These are phyloP conservation scores for Eimeria sp. DNA, from an alignment of 169 alveolate species.

Conservation along the genomic window DNA sequence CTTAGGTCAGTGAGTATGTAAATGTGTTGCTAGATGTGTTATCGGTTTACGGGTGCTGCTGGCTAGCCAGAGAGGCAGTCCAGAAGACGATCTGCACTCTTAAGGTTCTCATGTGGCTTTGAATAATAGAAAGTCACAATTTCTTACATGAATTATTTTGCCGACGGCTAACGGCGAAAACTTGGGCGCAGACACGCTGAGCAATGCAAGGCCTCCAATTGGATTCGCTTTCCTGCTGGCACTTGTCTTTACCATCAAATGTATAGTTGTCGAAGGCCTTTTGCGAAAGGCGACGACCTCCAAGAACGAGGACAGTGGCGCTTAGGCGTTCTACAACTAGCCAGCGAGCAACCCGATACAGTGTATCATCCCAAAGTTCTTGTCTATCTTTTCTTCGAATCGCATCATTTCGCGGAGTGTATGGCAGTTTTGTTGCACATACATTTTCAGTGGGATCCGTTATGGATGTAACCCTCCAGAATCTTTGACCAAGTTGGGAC, in stretches of 20 bases:
- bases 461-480: conserved; percentile 63
- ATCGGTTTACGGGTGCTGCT: not conserved
- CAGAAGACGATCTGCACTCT: not conserved
- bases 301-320: conserved; percentile 57
- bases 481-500: not conserved
- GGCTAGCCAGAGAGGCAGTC: not conserved
- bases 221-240: not conserved
- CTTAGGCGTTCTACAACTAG: conserved; percentile 12
- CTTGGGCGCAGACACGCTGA: conserved; percentile 51
- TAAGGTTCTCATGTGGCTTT: not conserved
- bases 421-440: not conserved
- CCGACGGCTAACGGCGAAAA: conserved; percentile 2
- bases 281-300: conserved; percentile 16
- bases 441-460: not conserved
- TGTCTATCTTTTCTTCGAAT: not conserved
- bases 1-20: too few relatives aligned
- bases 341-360: conserved; percentile 30
- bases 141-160: conserved; percentile 15
- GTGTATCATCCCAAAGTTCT: conserved; percentile 52
- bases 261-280: not conserved
- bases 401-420: not conserved
- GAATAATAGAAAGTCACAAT: not conserved
- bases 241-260: not conserved
- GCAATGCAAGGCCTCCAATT: conserved; percentile 59
- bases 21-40: too few relatives aligned